These are phyloP conservation scores for Kluyveromyces dobzhanskii DNA, from an alignment of 805 yeast genomes.

Conservation along the genomic window DNA sequence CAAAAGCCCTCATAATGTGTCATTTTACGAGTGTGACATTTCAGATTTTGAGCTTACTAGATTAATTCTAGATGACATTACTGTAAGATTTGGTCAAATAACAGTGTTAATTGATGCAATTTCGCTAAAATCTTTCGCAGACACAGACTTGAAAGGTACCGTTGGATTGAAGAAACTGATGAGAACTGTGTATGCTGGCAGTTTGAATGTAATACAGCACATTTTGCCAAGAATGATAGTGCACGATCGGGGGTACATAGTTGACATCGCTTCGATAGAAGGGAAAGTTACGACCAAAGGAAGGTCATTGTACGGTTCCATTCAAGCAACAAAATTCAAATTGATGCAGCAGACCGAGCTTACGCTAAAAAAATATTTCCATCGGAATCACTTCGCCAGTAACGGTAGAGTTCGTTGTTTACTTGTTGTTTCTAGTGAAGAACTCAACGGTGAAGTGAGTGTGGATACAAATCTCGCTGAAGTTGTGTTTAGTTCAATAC, in stretches of 20 bases:
- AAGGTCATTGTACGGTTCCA: conserved; percentile 73
- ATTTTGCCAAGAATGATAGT: conserved; percentile 68
- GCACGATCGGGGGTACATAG: conserved; percentile 59
- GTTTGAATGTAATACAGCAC: conserved; percentile 58
- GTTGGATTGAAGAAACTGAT: conserved; percentile 46
- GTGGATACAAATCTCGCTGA: not conserved
- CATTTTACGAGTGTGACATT: conserved; percentile 65
- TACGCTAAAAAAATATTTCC: not conserved
- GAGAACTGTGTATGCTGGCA: conserved; percentile 39
- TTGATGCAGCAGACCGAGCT: not conserved
- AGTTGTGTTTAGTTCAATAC: not conserved
- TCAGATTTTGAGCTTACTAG: conserved; percentile 41
- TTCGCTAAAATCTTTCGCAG: conserved; percentile 57
- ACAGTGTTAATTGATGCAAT: conserved; percentile 80
- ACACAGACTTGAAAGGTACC: conserved; percentile 52
- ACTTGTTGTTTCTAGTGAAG: not conserved
- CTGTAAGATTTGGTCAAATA: conserved; percentile 44
- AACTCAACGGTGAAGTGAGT: not conserved
- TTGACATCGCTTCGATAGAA: conserved; percentile 75
- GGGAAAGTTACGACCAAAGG: conserved; percentile 83
- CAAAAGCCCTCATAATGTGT: conserved; percentile 32
- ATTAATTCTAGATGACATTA: conserved; percentile 33
- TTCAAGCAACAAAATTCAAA: not conserved
- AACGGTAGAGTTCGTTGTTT: not conserved
- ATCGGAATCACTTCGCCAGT: not conserved